These are phyloP conservation scores for Beauveria medogensis DNA, from an alignment of 2,329 filamentous ascomycete genomes.

Conservation along the genomic window DNA sequence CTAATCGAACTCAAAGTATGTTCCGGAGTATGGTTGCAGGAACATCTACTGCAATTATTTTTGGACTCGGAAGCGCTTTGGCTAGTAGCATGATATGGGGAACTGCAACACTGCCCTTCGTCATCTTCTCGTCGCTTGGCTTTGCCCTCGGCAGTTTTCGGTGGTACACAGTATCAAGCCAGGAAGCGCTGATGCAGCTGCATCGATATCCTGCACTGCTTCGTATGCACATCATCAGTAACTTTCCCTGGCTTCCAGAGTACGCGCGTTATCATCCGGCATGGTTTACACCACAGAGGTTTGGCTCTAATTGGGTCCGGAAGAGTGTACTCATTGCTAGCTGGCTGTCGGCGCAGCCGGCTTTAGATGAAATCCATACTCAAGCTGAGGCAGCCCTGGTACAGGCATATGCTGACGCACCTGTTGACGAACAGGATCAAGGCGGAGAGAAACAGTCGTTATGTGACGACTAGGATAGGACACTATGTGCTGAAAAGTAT, in stretches of 20 bases:
- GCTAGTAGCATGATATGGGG: slow-evolving; percentile 17
- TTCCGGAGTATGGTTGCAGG: slow-evolving; percentile 19
- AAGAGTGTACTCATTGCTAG: slow-evolving; percentile 17
- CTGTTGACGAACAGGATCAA: too few species aligned
- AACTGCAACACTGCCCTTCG: slow-evolving; percentile 17
- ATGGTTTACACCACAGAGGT: slow-evolving; percentile 13
- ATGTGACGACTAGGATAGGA: too few species aligned
- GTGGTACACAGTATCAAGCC: slow-evolving; percentile 15
- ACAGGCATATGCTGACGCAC: background rate
- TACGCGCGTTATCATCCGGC: slow-evolving; percentile 6
- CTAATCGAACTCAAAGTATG: slow-evolving; percentile 13
- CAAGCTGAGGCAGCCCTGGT: slow-evolving; percentile 14
- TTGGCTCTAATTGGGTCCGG: slow-evolving; percentile 13
- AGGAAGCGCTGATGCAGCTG: slow-evolving; percentile 16
- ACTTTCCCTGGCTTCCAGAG: slow-evolving; percentile 17
- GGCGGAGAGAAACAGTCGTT: too few species aligned
- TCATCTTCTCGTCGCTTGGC: slow-evolving; percentile 16
- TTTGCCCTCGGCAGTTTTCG: slow-evolving; percentile 16
- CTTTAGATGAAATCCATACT: slow-evolving; percentile 15
- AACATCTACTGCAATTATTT: slow-evolving; percentile 14
- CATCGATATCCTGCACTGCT: slow-evolving; percentile 16
- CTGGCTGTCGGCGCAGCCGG: slow-evolving; percentile 18
- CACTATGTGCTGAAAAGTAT: too few species aligned
- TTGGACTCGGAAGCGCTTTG: slow-evolving; percentile 13
- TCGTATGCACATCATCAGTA: slow-evolving; percentile 16